Conservation (phyloP, 106 monocot species). For the Dendrobium nobile region DNA sequence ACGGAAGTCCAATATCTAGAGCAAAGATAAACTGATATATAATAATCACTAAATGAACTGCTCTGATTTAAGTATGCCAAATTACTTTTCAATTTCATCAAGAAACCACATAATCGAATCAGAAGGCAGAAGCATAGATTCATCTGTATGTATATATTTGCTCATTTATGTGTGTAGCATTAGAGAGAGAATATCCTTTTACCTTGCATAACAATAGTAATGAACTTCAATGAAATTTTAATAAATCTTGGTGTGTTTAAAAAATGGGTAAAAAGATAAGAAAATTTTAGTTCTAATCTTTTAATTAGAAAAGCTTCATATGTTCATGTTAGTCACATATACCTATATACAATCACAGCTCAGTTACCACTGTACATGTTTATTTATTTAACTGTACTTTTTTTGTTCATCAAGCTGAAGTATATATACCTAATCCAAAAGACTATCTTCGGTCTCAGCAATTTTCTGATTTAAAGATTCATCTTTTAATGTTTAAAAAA, state of each 20-base stretch:
- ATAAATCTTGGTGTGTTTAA: background rate
- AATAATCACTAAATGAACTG: background rate
- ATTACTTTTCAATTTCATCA: background rate
- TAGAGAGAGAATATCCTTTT: background rate
- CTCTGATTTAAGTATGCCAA: background rate
- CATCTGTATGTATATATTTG: background rate
- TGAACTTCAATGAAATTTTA: background rate
- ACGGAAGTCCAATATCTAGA: constrained; percentile 92
- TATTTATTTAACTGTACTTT: background rate
- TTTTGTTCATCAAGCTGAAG: background rate
- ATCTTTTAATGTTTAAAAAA: background rate
- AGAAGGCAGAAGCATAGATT: background rate
- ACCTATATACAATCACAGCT: background rate
- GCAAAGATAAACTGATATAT: constrained; percentile 8
- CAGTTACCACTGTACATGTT: background rate
- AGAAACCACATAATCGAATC: background rate
- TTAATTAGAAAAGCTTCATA: background rate
- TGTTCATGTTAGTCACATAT: background rate
- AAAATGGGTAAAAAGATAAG: background rate
- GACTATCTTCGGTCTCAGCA: background rate
- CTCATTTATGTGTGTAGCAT: background rate
- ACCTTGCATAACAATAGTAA: background rate
- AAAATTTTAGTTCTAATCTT: background rate
- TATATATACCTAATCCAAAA: background rate
- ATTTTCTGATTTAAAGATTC: background rate